Conservation (phyloP, 495 filamentous ascomycete species). For the Neurospora tetraspora region DNA sequence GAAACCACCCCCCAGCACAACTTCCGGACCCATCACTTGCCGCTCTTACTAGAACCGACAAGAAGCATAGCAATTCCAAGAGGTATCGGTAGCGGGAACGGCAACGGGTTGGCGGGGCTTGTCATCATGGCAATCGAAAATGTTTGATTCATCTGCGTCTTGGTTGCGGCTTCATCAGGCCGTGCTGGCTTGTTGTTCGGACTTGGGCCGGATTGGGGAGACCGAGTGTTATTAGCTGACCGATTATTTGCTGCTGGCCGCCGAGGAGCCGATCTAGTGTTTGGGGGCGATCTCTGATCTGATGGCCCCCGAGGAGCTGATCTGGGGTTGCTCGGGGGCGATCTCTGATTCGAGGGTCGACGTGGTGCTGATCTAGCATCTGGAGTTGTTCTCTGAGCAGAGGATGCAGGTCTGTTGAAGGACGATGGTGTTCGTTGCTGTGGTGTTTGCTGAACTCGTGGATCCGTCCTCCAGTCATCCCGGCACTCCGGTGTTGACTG, state of each 20-base stretch:
- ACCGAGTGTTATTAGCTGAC: neutral
- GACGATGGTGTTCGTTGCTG: neutral
- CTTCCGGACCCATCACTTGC: neutral
- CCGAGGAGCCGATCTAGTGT: neutral
- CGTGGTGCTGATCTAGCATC: neutral
- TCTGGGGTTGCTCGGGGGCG: neutral
- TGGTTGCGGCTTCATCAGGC: constrained; percentile 11
- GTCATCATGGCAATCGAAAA: constrained; percentile 17
- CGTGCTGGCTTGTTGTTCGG: neutral
- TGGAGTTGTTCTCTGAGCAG: neutral
- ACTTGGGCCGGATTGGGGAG: neutral
- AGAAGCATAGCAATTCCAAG: constrained; percentile 17
- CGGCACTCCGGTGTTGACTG: neutral
- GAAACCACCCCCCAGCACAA: neutral
- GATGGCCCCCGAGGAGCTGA: neutral
- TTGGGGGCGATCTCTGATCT: neutral
- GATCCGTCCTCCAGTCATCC: neutral
- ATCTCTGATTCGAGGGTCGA: neutral
- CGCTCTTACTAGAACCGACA: neutral
- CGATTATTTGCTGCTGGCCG: neutral
- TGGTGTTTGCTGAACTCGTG: neutral
- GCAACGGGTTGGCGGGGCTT: constrained; percentile 13
- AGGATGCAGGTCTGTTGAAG: neutral
- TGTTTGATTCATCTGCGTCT: constrained; percentile 18
- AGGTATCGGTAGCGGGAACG: constrained; percentile 16